A percentile compares a stretch with the other conserved stretches of the same genome.
phyloP scores from a whole-genome alignment of 208 protist genomes.

The Kentomonas sorsogonicus region DNA sequence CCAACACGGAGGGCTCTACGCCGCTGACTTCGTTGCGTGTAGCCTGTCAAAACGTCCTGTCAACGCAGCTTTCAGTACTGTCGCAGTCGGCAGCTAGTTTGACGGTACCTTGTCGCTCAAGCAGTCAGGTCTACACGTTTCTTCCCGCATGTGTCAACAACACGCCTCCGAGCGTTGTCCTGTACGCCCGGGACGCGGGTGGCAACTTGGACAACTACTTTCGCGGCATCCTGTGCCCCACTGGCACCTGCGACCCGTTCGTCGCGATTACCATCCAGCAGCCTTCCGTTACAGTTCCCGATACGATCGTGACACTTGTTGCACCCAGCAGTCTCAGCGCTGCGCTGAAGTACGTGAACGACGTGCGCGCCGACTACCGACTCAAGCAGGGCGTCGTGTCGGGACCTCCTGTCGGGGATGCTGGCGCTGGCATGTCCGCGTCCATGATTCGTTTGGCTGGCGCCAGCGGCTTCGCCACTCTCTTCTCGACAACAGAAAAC shows the following conservation, averaged over 20 bases:
- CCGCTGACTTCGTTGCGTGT: constrained; percentile 6
- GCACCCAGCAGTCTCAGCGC: too few species aligned
- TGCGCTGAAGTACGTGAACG: not conserved
- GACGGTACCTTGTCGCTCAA: constrained; percentile 37
- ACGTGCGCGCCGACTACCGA: constrained; percentile 10
- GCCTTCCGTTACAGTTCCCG: constrained; percentile 16
- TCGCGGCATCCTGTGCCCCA: constrained; percentile 7
- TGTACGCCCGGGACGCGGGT: constrained; percentile 16
- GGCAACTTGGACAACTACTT: constrained; percentile 5
- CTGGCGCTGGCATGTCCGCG: constrained; percentile 9
- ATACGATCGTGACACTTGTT: constrained; percentile 5
- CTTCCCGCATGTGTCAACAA: constrained; percentile 19
- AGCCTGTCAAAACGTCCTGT: constrained; percentile 11
- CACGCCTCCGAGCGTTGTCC: constrained; percentile 19
- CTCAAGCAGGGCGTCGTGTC: constrained; percentile 11
- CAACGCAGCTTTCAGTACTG: constrained; percentile 16
- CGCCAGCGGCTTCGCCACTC: constrained; percentile 17
- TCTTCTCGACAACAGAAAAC: constrained; percentile 48
- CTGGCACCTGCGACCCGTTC: not conserved
- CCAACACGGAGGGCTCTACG: constrained; percentile 6
- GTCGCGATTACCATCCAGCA: constrained; percentile 12
- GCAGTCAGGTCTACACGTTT: constrained; percentile 28
- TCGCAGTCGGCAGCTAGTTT: constrained; percentile 20
- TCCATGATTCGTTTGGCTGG: constrained; percentile 22
- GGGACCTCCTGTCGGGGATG: constrained; percentile 5